Evolutionary conservation across 129 eudicot species (phyloP).

Genomic region (Solidago caesia): DNA sequence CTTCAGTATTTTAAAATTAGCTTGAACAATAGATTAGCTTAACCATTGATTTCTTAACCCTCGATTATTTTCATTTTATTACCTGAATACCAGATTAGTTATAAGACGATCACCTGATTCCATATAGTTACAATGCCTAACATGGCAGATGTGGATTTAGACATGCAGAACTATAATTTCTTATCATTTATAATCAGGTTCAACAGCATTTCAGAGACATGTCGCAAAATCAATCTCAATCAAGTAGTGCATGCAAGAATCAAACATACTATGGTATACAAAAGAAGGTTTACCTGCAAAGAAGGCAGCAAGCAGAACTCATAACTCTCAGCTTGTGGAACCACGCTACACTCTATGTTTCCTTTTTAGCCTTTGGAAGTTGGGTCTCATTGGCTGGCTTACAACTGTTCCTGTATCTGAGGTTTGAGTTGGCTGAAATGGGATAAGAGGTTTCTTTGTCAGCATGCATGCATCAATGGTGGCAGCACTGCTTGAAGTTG

Average conservation of each 20-base stretch:
- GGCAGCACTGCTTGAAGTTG: constrained; percentile 33
- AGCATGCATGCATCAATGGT: constrained; percentile 35
- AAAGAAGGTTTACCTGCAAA: constrained; percentile 28
- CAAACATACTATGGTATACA: neutral
- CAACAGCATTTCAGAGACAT: constrained; percentile 9
- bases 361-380: constrained; percentile 71
- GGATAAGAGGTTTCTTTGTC: constrained; percentile 70
- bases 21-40: constrained; percentile 12
- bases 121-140: neutral
- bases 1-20: neutral
- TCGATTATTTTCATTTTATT: neutral
- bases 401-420: constrained; percentile 38
- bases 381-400: constrained; percentile 83
- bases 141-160: neutral
- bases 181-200: constrained; percentile 23
- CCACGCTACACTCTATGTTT: constrained; percentile 33
- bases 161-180: constrained; percentile 16
- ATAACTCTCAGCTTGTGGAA: constrained; percentile 17
- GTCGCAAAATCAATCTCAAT: neutral
- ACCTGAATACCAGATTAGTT: neutral
- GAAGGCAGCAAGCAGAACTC: constrained; percentile 28
- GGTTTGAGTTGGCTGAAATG: constrained; percentile 43
- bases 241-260: constrained; percentile 6
- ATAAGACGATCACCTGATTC: neutral
- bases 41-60: neutral